Evolutionary conservation across 345 rosid genomes (phyloP), one percentile per base, ranked within the genome.

Genomic region (Hibiscus mutabilis): DNA sequence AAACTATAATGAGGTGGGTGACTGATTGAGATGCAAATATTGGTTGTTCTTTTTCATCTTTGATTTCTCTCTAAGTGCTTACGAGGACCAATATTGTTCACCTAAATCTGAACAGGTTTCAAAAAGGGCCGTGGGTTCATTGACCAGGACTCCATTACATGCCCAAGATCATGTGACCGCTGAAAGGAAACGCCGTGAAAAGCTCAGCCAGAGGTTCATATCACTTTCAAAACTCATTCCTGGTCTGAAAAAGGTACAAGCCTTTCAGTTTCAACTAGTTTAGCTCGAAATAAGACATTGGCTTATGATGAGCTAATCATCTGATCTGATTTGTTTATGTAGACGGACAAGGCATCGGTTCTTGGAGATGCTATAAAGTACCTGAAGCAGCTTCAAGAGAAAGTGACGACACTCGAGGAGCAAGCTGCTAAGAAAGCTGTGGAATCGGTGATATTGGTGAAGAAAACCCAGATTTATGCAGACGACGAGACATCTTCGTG

Each of bases 151-250:
- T 35, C 86, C 79, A 0, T 29, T 80, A 10, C 82, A 80, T 64
- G 87, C 92, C 10, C 83, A 84, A 74, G 98, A 92, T 62, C 96
- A 92, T 75, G 87, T 92, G 6, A 61, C 88, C 12, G 94, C 98
- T 1, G 98, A 92, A 77, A 77, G 96, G 79, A 90, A 90, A 69
- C 84, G 98, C 2, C 84, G 98, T 18, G 92, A 90, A 74, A 88
- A 82, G 82, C 88, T 92, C 57, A 85, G 82, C 71, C 86, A 88
- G 75, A 80, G 81, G 8, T 85, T 92, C 69, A 82, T 92, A 21
- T 86, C 92, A 55, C 92, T 92, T 47, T 88, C 94, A 0, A 79
- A 87, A 53, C 77, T 92, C 42, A 80, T 92, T 73, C 98, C 96
- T 3, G 94, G 90, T 24, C 89, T 90, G 1, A 92, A 86, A 59